A percentile compares a stretch with the other conserved stretches of the same genome.
Conservation (phyloP, 2,329 filamentous ascomycete genomes). For the Fusarium dlaminii region DNA sequence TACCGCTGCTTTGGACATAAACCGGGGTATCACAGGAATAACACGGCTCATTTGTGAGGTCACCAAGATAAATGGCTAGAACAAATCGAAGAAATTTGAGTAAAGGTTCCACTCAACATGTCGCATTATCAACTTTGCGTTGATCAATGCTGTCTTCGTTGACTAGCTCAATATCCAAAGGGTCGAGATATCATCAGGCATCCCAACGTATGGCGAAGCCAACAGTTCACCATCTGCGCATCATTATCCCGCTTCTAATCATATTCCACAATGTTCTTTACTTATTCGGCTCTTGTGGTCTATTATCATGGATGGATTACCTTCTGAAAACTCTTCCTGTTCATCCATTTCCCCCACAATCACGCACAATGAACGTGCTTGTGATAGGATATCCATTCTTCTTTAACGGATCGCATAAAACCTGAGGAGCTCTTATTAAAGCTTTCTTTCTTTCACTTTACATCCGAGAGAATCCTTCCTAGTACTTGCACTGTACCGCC, state of each 20-base stretch:
- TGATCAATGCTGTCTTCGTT: neutral
- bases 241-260: neutral
- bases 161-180: neutral
- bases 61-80: neutral
- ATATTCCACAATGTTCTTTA: neutral
- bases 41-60: neutral
- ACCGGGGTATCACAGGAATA: neutral
- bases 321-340: neutral
- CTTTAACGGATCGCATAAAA: neutral
- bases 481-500: neutral
- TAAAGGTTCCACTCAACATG: neutral
- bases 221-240: neutral
- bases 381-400: neutral
- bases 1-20: neutral
- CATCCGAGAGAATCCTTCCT: neutral
- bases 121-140: too few species aligned
- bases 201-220: neutral
- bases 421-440: neutral
- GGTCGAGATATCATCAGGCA: neutral
- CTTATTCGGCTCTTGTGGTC: neutral
- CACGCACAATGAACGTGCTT: neutral
- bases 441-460: neutral
- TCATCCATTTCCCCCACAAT: neutral
- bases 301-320: neutral
- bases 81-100: neutral